Conservation (phyloP, 495 filamentous ascomycete genomes). For the Penicillium robsamsonii region DNA sequence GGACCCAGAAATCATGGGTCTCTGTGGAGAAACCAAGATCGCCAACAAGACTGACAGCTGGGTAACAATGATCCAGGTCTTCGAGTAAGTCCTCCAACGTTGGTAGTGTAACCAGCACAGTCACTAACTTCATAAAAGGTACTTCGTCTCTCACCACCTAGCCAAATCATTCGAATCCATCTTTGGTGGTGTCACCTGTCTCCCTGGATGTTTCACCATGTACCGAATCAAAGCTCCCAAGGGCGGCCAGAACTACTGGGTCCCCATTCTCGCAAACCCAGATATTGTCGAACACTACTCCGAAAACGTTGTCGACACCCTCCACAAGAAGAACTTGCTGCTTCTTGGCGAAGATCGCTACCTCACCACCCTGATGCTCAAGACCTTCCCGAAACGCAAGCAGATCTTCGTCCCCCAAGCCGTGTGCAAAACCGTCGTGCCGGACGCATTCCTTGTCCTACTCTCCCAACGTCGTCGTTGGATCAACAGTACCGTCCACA, state of each 20-base stretch:
- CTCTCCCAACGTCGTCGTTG: conserved; percentile 92
- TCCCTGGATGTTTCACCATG: conserved; percentile 99
- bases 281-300: conserved; percentile 99
- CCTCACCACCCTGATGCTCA: conserved; percentile 93
- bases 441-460: conserved; percentile 87
- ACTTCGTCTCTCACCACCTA: conserved; percentile 97
- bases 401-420: conserved; percentile 98
- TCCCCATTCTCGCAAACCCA: conserved; percentile 96
- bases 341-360: conserved; percentile 97
- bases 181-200: conserved; percentile 98
- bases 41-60: conserved; percentile 94
- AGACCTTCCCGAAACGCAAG: conserved; percentile 98
- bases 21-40: conserved; percentile 99
- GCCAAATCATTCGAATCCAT: conserved; percentile 97
- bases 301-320: conserved; percentile 97
- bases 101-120: conserved; percentile 1
- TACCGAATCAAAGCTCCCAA: conserved; percentile 99
- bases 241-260: conserved; percentile 98
- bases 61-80: conserved; percentile 99
- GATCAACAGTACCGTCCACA: conserved; percentile 99
- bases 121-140: conserved; percentile 38
- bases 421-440: conserved; percentile 97
- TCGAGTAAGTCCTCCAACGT: conserved; percentile 57
- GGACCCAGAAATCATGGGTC: conserved; percentile 98
- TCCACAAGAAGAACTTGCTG: conserved; percentile 97